These are phyloP conservation scores for Corylus heterophylla DNA, from an alignment of 306 rosid species.

Conservation along the genomic window DNA sequence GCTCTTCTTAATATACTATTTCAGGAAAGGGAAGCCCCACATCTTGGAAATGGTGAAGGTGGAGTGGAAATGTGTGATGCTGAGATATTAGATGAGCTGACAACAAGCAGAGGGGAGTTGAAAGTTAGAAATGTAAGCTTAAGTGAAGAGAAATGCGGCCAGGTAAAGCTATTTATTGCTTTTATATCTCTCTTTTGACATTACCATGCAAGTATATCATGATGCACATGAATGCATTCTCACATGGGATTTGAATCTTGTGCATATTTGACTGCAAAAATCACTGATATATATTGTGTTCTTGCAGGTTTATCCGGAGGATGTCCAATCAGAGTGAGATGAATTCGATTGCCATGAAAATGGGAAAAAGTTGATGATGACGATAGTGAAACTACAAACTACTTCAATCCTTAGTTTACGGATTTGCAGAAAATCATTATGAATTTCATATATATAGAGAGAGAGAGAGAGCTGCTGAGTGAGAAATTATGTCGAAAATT, in stretches of 20 bases:
- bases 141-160: constrained; percentile 53
- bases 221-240: neutral
- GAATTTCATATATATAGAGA: neutral
- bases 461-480: neutral
- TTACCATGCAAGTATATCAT: no score
- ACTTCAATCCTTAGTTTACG: neutral
- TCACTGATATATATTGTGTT: neutral
- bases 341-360: neutral
- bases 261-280: neutral
- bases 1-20: neutral
- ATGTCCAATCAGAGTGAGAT: constrained; percentile 10
- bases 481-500: neutral
- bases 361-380: neutral
- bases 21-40: constrained; percentile 48
- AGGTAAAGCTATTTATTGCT: constrained; percentile 40
- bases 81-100: constrained; percentile 75
- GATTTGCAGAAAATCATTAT: neutral
- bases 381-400: neutral
- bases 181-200: neutral
- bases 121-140: constrained; percentile 66
- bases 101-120: constrained; percentile 82
- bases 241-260: neutral
- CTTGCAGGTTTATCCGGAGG: constrained; percentile 48
- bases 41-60: constrained; percentile 36
- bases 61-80: constrained; percentile 46